Conservation (phyloP, 2,329 filamentous ascomycete species). For the Aureobasidium sp. region DNA sequence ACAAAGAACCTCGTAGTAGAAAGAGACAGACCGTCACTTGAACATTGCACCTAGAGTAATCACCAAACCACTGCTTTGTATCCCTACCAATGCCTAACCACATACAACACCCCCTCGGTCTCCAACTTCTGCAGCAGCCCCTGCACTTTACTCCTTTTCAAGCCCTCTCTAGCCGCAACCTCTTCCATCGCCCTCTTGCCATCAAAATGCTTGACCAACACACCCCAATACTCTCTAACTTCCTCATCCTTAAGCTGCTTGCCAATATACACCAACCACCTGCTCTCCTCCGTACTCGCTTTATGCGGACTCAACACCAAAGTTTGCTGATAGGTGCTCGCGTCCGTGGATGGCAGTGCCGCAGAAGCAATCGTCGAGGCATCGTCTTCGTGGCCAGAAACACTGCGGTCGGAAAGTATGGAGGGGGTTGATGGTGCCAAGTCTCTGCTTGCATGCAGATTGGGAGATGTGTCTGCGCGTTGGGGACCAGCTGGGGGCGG, state of each 20-base stretch:
- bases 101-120: conserved; percentile 14
- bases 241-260: conserved; percentile 53
- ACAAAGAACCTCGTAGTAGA: background rate
- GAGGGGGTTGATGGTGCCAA: background rate
- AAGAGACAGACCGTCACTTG: too few species aligned
- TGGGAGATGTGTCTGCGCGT: background rate
- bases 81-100: conserved; percentile 16
- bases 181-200: conserved; percentile 78
- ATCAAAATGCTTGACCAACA: conserved; percentile 79
- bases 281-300: conserved; percentile 15
- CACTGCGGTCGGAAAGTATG: background rate
- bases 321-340: conserved; percentile 5
- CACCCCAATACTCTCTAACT: conserved; percentile 59
- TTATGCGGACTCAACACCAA: conserved; percentile 16
- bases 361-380: background rate
- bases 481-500: background rate
- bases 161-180: conserved; percentile 72
- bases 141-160: conserved; percentile 64
- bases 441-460: background rate
- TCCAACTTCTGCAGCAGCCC: conserved; percentile 15
- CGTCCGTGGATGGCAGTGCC: conserved; percentile 5
- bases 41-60: background rate
- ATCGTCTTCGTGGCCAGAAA: background rate
- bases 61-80: too few species aligned
- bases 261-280: conserved; percentile 15